phyloP scores from a whole-genome alignment of 2,329 filamentous ascomycete genomes.

The Aciculosporium take region DNA sequence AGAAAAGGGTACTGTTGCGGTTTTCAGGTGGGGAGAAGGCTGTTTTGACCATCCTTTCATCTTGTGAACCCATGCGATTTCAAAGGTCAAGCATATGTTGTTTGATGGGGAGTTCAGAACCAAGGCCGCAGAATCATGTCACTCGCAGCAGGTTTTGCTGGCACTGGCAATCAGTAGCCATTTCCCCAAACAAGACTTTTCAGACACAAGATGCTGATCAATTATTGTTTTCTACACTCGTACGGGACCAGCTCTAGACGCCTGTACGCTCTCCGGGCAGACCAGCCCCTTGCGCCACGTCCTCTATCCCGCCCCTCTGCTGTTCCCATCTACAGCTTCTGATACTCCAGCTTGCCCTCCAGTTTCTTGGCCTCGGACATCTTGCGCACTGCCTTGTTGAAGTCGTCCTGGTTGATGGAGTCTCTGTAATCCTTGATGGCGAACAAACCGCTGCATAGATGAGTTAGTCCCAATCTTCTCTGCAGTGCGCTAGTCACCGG shows the following conservation, averaged over 20 bases:
- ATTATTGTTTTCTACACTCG: constrained; percentile 1
- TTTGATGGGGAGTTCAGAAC: too few species aligned
- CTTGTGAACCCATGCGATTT: too few species aligned
- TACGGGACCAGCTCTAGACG: neutral
- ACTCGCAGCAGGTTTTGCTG: too few species aligned
- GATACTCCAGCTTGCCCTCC: constrained; percentile 94
- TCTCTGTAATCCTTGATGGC: constrained; percentile 98
- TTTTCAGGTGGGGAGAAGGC: too few species aligned
- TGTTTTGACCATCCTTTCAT: too few species aligned
- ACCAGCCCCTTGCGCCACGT: neutral
- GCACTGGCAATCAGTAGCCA: too few species aligned
- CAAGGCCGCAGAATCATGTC: too few species aligned
- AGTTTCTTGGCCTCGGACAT: constrained; percentile 96
- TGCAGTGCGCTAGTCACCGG: neutral
- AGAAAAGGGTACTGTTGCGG: too few species aligned
- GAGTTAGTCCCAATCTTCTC: neutral
- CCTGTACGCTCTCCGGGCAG: neutral
- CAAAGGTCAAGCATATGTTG: too few species aligned
- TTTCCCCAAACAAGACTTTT: too few species aligned
- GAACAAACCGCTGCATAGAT: constrained; percentile 59
- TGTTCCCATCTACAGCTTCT: constrained; percentile 60
- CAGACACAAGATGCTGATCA: neutral
- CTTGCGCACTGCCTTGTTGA: constrained; percentile 98
- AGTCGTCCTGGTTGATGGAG: constrained; percentile 93
- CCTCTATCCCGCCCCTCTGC: neutral